Evolutionary conservation across 768 basidiomycete species (phyloP), one percentile per base, ranked within the genome.

Genomic region (Pleurotus sapidus): DNA sequence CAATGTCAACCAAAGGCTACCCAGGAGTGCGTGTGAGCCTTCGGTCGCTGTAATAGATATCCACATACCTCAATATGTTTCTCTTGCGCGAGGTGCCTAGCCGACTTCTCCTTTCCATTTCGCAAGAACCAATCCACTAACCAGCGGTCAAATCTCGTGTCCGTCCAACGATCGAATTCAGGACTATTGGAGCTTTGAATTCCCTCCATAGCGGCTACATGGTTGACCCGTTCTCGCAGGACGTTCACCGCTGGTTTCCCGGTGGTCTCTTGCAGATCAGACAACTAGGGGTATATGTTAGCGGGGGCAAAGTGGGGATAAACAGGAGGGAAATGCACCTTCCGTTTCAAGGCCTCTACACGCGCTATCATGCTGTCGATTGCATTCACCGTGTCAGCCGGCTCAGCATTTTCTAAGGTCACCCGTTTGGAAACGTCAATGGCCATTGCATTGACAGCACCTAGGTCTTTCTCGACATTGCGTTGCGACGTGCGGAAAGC

Each of bases 121-220:
- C 95, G 79, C 46, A 98, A 75, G 37, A 88, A 83, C 89, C 96
- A 96, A 68, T 99, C 97, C 2, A 96, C 89, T 34, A 98, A 77
- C 88, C 93, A 96, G 60, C 95, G 76, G 66, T 94, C 89, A 11
- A 98, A 74, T 49, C 93, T 77, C 45, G 78, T 85, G 64, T 91
- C 87, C 6, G 88, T 84, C 92, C 92, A 96, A 30, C 84, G 78
- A 18, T 78, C 76, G 70, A 86, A 90, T 49, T 87, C 85, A 3
- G 82, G 76, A 50, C 78, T 76, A 49, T 70, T 80, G 4, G 81
- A 67, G 57, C 69, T 74, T 55, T 81, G 77, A 57, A 89, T 66
- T 24, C 74, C 74, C 66, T 93, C 88, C 2, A 92, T 68, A 9
- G 74, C 67, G 6, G 82, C 79, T n/a, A 93, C 74, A 66, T 92